Evolutionary conservation across 116 monocot species (phyloP), one percentile per base, ranked within the genome.

Genomic region (Zostera marina): DNA sequence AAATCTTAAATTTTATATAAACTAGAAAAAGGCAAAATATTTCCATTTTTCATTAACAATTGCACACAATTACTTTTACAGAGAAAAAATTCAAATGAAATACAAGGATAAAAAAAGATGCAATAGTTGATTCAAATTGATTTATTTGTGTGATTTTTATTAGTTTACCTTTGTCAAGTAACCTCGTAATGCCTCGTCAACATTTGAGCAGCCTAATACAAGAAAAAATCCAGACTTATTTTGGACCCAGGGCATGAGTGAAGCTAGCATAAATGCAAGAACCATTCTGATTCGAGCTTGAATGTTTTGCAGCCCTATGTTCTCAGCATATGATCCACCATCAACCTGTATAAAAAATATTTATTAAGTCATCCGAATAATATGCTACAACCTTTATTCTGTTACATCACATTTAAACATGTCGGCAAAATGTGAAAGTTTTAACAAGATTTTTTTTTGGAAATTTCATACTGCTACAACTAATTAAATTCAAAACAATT

Each of bases 211-310:
- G 32, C 98, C 98, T 47, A 99, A 70, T 19, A 99, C 98, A 16
- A 99, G 91, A 79, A 68, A 99, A 72, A 99, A 99, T 20, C 98
- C 91, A 69, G 90, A 54, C 62, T 85, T 90, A 38, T 71, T 83
- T 25, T 99, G 87, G 63, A 90, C 79, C 98, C 90, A 99, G 48
- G 98, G 98, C 85, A 99, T 70, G 16, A 99, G 86, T 75, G 86
- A 90, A 24, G 98, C 90, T 64, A 99, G 59, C 98, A 99, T 99
- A 71, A 86, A 99, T 46, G 98, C 98, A 12, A 86, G 58, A 39
- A 99, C 90, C 98, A 99, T 99, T 72, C 98, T 80, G 22, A 99
- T 67, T 73, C 98, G 83, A 57, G 98, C 98, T 86, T 98, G 98
- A 76, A 98, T 98, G 62, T 98, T 98, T 58, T 98, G 98, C 67